Percentiles rank a stretch among this genome's conserved stretches.
phyloP scores from a whole-genome alignment of 2,329 filamentous ascomycete genomes.

The Monosporascus sp. region DNA sequence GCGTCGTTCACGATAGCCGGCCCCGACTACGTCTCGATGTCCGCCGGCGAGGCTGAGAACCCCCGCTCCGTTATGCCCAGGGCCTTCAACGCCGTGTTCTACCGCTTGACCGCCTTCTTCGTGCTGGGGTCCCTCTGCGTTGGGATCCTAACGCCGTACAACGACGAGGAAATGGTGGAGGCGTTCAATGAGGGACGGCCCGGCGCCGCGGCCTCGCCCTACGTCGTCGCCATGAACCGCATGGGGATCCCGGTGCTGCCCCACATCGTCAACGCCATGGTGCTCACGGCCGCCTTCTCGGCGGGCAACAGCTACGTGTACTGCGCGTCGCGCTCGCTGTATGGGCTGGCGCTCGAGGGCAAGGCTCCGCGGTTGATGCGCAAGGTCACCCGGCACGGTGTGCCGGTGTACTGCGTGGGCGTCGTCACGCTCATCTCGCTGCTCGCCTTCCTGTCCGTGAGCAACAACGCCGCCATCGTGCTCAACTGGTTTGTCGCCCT shows the following conservation, averaged over 20 bases:
- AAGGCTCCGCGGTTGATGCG: slow-evolving; percentile 58
- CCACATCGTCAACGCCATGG: slow-evolving; percentile 67
- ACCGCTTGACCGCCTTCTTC: slow-evolving; percentile 70
- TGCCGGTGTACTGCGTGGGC: slow-evolving; percentile 68
- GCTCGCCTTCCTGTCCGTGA: slow-evolving; percentile 69
- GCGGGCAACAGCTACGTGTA: slow-evolving; percentile 66
- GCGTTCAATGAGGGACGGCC: slow-evolving; percentile 55
- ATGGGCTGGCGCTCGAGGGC: slow-evolving; percentile 62
- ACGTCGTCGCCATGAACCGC: slow-evolving; percentile 63
- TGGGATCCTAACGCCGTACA: slow-evolving; percentile 65
- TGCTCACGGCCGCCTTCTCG: slow-evolving; percentile 61
- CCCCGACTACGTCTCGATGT: slow-evolving; percentile 54
- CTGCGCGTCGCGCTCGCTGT: slow-evolving; percentile 62
- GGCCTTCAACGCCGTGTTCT: slow-evolving; percentile 75
- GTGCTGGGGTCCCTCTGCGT: slow-evolving; percentile 67
- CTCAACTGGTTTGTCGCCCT: slow-evolving; percentile 66
- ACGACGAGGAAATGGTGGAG: slow-evolving; percentile 55
- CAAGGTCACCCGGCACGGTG: slow-evolving; percentile 56
- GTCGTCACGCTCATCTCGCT: slow-evolving; percentile 63
- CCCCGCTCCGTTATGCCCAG: slow-evolving; percentile 64
- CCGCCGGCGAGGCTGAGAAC: slow-evolving; percentile 66
- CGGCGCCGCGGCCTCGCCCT: slow-evolving; percentile 64
- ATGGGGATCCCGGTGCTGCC: slow-evolving; percentile 58
- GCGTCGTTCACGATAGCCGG: slow-evolving; percentile 62
- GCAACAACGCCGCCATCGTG: slow-evolving; percentile 58